Percentiles rank a stretch among this genome's conserved stretches.
These are phyloP conservation scores for Monilinia fructigena DNA, from an alignment of 2,329 filamentous ascomycete genomes.

Conservation along the genomic window DNA sequence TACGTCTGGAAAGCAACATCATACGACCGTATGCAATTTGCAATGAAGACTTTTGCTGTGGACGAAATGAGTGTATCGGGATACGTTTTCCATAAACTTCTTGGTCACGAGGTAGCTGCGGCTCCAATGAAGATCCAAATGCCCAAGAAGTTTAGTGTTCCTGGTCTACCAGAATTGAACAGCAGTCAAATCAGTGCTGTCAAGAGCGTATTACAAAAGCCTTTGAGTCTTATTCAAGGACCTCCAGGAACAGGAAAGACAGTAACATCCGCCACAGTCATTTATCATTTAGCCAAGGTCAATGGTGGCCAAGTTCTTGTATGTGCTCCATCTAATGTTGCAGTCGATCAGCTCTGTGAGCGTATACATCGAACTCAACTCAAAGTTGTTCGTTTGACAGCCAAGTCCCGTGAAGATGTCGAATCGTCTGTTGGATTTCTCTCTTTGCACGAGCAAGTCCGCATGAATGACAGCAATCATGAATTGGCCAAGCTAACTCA, in stretches of 20 bases:
- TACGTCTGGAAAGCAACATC: conserved; percentile 99
- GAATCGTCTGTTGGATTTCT: conserved; percentile 97
- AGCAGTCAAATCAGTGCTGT: conserved; percentile 94
- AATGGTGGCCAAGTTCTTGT: conserved; percentile 94
- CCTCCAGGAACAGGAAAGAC: conserved; percentile 98
- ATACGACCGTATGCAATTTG: conserved; percentile 98
- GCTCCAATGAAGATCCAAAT: conserved; percentile 94
- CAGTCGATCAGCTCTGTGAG: conserved; percentile 96
- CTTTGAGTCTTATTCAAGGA: conserved; percentile 92
- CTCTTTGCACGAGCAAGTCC: conserved; percentile 93
- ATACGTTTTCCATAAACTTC: conserved; percentile 95
- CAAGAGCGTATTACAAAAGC: conserved; percentile 90
- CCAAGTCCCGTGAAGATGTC: conserved; percentile 97
- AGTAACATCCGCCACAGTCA: conserved; percentile 96
- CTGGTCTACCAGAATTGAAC: conserved; percentile 91
- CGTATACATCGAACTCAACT: conserved; percentile 91
- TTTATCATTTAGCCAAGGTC: conserved; percentile 94
- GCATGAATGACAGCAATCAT: conserved; percentile 93
- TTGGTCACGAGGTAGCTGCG: conserved; percentile 91
- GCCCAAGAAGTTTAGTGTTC: conserved; percentile 95
- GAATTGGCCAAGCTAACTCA: conserved; percentile 90
- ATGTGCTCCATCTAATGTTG: conserved; percentile 96
- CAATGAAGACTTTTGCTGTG: conserved; percentile 98
- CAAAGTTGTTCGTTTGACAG: conserved; percentile 96
- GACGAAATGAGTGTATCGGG: conserved; percentile 98